Conservation (phyloP, 441 rosid species). For the Erodium texanum region DNA sequence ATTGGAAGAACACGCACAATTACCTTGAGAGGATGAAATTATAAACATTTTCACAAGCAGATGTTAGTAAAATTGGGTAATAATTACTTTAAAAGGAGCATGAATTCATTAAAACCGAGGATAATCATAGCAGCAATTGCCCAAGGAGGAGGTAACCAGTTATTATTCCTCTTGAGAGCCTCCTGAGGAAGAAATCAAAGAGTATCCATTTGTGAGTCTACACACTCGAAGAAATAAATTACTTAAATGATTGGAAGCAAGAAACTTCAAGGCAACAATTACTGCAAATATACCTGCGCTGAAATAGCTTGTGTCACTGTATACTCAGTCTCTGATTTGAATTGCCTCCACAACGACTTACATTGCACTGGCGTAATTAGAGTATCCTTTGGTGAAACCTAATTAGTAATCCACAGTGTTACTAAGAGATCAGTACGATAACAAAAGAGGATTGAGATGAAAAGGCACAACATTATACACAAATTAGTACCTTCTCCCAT, state of each 20-base stretch:
- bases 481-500: slow-evolving; percentile 62
- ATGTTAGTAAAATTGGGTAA: slow-evolving; percentile 1
- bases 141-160: slow-evolving; percentile 83
- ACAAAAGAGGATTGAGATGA: not conserved
- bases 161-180: slow-evolving; percentile 60
- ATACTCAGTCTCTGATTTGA: slow-evolving; percentile 67
- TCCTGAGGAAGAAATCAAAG: slow-evolving; percentile 40
- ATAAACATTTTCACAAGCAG: slow-evolving; percentile 10
- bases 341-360: slow-evolving; percentile 72
- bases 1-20: slow-evolving; percentile 14
- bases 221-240: not conserved
- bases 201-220: slow-evolving; percentile 5
- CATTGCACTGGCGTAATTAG: slow-evolving; percentile 68
- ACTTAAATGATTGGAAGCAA: not conserved
- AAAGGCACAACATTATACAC: not conserved
- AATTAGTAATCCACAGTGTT: slow-evolving; percentile 11
- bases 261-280: too few species aligned
- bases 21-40: not conserved
- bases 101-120: slow-evolving; percentile 78
- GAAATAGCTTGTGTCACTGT: slow-evolving; percentile 69
- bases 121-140: slow-evolving; percentile 60
- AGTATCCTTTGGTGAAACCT: slow-evolving; percentile 51
- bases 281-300: slow-evolving; percentile 71
- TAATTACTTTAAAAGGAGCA: slow-evolving; percentile 62
- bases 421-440: slow-evolving; percentile 13